These are phyloP conservation scores for Solanum etuberosum DNA, from an alignment of 257 asterid genomes.

Conservation along the genomic window DNA sequence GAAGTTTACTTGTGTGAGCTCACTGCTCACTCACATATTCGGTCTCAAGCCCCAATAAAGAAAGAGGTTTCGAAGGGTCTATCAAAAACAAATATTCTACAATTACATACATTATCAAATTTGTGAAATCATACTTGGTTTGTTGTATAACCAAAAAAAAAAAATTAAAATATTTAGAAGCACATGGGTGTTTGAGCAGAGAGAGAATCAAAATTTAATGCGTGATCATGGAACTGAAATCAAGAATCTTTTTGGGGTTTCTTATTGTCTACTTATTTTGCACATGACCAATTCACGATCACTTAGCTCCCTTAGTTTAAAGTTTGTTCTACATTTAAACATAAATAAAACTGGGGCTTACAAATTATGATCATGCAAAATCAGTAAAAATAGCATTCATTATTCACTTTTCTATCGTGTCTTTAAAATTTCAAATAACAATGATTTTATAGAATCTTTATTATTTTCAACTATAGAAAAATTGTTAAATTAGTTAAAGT, in stretches of 20 bases:
- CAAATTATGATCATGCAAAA: neutral
- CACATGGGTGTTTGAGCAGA: conserved; percentile 7
- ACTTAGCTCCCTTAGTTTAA: neutral
- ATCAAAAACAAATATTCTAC: neutral
- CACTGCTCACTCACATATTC: neutral
- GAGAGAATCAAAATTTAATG: conserved; percentile 11
- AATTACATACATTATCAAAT: neutral
- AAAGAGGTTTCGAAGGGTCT: neutral
- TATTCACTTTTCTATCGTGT: neutral
- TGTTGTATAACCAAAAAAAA: neutral
- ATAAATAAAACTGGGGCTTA: neutral
- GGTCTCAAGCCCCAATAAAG: neutral
- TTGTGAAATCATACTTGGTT: neutral
- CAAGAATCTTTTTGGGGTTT: conserved; percentile 5
- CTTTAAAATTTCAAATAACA: neutral
- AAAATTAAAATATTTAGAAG: neutral
- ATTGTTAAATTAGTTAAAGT: neutral
- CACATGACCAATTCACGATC: neutral
- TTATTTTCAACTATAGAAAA: neutral
- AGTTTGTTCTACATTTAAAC: neutral
- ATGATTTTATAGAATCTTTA: neutral
- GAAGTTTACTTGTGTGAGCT: neutral
- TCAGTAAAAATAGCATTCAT: neutral
- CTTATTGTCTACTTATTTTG: neutral
- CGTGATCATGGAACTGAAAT: conserved; percentile 10